Evolutionary conservation across 371 early-diverging fungal species (phyloP), one percentile per base, ranked within the genome.

Genomic region (Mucor sp.): DNA sequence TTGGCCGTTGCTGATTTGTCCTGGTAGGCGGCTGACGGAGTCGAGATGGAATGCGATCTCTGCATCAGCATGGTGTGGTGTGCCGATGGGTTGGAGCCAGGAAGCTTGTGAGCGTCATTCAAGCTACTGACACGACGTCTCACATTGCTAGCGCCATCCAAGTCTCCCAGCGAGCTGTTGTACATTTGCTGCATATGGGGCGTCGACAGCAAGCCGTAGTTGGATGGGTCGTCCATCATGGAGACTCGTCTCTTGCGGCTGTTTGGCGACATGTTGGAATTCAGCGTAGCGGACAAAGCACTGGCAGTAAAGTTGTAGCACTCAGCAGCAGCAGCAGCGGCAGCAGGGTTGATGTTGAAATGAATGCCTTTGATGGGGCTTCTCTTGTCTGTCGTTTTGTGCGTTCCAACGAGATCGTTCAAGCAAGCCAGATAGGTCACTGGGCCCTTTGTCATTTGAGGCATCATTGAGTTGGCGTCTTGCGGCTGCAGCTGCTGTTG

Each of bases 341-440:
- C 47, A 30, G 62, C 32, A 44, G 65, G 58, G 33, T 63, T 56
- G 8, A 63, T 63, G 17, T 35, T 55, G 8, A 32, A 53, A 27
- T 63, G 39, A 28, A 53, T 56, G 12, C 59, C 60, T 32, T 44
- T 50, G n/a, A 69, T 58, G 2, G 63, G 77, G 28, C 69, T 71
- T 58, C 88, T 86, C 4, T 84, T 85, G 41, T 88, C 89, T 23
- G 82, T 78, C 3, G 91, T 86, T 15, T 85, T 81, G 61, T 91
- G 90, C 84, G 90, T 87, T 5, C 92, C 93, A 9, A 92, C 93
- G 57, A 91, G 81, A 72, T 93, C 93, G 44, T 90, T 88, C 50
- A 92, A 74, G 70, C 93, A 93, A 9, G 92, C 90, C 19, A 93
- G 71, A 41, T 93, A 93, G 17, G 90, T 86, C 11, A 86, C 88